These are phyloP conservation scores for Colletotrichum sp. DNA, from an alignment of 2,329 filamentous ascomycete genomes.

Conservation along the genomic window DNA sequence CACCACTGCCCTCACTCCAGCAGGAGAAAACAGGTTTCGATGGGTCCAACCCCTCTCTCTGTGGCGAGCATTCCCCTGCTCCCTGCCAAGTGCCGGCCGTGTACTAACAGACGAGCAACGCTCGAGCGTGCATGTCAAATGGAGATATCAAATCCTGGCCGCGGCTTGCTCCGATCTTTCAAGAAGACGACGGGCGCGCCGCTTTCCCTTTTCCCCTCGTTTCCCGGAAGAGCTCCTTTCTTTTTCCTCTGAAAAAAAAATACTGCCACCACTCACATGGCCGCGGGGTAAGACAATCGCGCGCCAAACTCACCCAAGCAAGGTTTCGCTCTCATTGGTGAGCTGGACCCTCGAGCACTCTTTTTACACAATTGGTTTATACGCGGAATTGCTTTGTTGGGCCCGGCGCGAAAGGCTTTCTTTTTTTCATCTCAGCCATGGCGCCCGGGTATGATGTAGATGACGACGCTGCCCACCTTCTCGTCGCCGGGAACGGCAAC, in stretches of 20 bases:
- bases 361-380: background rate
- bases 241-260: background rate
- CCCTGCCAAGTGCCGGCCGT: background rate
- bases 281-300: background rate
- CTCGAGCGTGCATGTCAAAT: conserved; percentile 1
- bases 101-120: background rate
- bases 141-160: background rate
- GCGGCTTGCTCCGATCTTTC: background rate
- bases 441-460: background rate
- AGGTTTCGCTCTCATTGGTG: background rate
- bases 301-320: background rate
- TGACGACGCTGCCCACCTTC: conserved; percentile 1
- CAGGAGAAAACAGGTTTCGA: conserved; percentile 7
- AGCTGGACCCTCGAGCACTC: background rate
- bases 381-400: background rate
- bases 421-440: background rate
- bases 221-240: background rate
- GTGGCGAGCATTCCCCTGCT: conserved; percentile 14
- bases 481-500: background rate
- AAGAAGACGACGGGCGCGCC: background rate
- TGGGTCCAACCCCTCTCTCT: background rate
- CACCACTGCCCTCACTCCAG: background rate
- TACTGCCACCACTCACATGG: background rate
- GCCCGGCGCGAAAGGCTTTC: background rate
- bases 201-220: background rate